These are phyloP conservation scores for Diplodia seriata DNA, from an alignment of 2,329 filamentous ascomycete genomes.

Conservation along the genomic window DNA sequence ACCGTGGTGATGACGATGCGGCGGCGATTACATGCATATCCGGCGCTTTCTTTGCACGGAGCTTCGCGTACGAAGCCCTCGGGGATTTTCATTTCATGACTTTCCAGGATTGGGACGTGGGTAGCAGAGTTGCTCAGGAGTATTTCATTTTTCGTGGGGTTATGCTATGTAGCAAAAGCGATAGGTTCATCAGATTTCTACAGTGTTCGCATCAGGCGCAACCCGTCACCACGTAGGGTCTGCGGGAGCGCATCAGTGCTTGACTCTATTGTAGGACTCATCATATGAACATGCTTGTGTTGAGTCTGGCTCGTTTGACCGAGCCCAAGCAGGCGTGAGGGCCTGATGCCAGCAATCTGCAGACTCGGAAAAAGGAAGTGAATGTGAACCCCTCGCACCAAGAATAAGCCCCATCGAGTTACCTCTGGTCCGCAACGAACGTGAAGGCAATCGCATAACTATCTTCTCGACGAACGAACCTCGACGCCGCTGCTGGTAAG, in stretches of 20 bases:
- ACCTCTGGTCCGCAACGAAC: conserved; percentile 60
- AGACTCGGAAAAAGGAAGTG: conserved; percentile 52
- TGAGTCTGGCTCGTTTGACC: conserved; percentile 73
- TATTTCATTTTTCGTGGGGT: not conserved
- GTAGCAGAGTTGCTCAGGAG: conserved; percentile 1
- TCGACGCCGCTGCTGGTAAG: conserved; percentile 44
- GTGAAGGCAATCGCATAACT: conserved; percentile 95
- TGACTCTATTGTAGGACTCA: conserved; percentile 98
- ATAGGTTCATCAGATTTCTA: conserved; percentile 53
- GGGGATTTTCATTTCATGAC: not conserved
- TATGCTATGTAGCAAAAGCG: conserved; percentile 16
- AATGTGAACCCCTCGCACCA: conserved; percentile 83
- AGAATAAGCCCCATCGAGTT: conserved; percentile 99
- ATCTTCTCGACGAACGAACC: conserved; percentile 89
- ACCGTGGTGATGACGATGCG: not conserved
- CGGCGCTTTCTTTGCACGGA: not conserved
- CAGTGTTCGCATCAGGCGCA: conserved; percentile 38
- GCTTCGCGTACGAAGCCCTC: not conserved
- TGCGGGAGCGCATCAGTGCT: conserved; percentile 77
- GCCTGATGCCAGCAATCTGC: conserved; percentile 47
- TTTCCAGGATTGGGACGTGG: not conserved
- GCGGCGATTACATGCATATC: not conserved
- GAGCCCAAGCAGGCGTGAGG: conserved; percentile 56
- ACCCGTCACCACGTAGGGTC: conserved; percentile 55
- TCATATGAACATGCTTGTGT: conserved; percentile 69